These are phyloP conservation scores for Prunus campanulata DNA, from an alignment of 306 rosid genomes.

Conservation along the genomic window DNA sequence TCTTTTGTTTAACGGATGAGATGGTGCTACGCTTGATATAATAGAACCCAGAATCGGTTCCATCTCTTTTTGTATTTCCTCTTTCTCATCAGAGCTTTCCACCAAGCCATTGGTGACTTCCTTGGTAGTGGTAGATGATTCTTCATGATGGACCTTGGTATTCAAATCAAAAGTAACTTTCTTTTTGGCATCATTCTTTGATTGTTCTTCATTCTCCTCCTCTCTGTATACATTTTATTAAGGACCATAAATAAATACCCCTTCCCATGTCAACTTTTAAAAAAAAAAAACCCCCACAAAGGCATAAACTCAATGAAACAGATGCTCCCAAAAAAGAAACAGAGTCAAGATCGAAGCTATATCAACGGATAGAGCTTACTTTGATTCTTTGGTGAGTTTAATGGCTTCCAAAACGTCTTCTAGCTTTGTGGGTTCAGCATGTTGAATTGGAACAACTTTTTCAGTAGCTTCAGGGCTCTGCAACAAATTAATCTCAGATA, in stretches of 20 bases:
- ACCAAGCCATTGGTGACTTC: slow-evolving; percentile 16
- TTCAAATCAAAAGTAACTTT: slow-evolving; percentile 28
- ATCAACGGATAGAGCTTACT: slow-evolving; percentile 41
- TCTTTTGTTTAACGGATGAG: slow-evolving; percentile 17
- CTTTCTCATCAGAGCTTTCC: slow-evolving; percentile 29
- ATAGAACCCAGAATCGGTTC: slow-evolving; percentile 6
- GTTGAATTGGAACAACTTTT: slow-evolving; percentile 12
- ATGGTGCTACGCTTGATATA: slow-evolving; percentile 11
- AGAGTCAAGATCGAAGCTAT: neutral
- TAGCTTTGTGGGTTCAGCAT: slow-evolving; percentile 22
- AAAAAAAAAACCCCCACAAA: neutral
- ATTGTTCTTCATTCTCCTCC: slow-evolving; percentile 30
- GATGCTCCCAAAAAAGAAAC: neutral
- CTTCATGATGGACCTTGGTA: slow-evolving; percentile 13
- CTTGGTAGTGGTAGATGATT: slow-evolving; percentile 4
- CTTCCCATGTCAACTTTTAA: too few species aligned
- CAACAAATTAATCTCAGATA: neutral
- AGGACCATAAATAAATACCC: neutral
- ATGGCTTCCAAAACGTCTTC: slow-evolving; percentile 20
- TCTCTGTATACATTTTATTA: slow-evolving; percentile 31
- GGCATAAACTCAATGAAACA: neutral
- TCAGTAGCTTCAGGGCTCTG: slow-evolving; percentile 38
- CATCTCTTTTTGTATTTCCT: slow-evolving; percentile 7
- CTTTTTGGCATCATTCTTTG: slow-evolving; percentile 15
- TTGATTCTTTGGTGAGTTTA: slow-evolving; percentile 26